Evolutionary conservation across 2,329 filamentous ascomycete genomes (phyloP).

Genomic region (Colletotrichum kahawae): DNA sequence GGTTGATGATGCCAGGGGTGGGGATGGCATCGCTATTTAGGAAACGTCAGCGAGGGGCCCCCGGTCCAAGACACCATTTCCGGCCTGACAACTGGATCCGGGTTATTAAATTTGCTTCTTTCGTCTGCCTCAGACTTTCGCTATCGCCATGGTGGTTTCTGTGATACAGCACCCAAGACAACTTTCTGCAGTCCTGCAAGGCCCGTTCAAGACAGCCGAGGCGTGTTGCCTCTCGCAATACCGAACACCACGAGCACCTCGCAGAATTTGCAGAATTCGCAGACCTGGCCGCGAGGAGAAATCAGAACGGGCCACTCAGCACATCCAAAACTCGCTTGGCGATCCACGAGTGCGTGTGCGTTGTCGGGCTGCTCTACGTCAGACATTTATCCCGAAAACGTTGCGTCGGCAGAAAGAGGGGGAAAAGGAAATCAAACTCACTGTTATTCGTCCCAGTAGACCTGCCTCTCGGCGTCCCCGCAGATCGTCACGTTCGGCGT

Average conservation of each 20-base stretch:
- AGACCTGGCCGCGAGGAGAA: neutral
- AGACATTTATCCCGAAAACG: neutral
- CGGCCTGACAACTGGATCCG: neutral
- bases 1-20: neutral
- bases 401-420: neutral
- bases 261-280: neutral
- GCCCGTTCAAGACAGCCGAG: neutral
- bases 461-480: neutral
- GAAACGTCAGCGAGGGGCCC: neutral
- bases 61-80: neutral
- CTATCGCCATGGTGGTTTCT: neutral
- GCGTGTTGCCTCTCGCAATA: neutral
- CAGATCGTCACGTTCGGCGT: slow-evolving; percentile 13
- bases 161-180: neutral
- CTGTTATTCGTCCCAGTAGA: slow-evolving; percentile 20
- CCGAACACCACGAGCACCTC: neutral
- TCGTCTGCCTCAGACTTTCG: neutral
- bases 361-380: slow-evolving; percentile 6
- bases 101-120: neutral
- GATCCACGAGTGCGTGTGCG: slow-evolving; percentile 15
- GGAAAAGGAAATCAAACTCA: neutral
- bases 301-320: slow-evolving; percentile 2
- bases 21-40: neutral
- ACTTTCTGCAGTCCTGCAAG: neutral
- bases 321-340: neutral